Evolutionary conservation across 306 rosid species (phyloP).

Genomic region (Trifolium subterraneum): DNA sequence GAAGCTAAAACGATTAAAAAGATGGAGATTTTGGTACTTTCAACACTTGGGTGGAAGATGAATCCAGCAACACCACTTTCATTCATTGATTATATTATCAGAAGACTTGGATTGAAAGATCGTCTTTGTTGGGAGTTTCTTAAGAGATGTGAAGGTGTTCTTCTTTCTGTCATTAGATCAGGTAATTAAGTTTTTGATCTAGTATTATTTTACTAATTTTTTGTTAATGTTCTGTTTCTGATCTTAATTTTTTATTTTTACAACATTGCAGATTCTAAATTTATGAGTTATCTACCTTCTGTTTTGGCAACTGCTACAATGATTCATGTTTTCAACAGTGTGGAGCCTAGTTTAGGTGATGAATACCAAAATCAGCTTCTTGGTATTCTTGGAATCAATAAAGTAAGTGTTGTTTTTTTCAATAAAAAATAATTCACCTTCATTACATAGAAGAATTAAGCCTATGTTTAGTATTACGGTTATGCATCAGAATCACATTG

Average conservation of each 20-base stretch:
- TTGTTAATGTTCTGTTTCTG: background rate
- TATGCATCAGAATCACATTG: too few relatives aligned
- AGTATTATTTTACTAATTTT: background rate
- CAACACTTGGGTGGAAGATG: conserved; percentile 92
- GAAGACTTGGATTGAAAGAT: conserved; percentile 73
- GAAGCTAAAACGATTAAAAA: conserved; percentile 77
- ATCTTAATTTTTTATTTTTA: background rate
- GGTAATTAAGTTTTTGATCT: conserved; percentile 49
- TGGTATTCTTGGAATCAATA: conserved; percentile 69
- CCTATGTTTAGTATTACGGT: too few relatives aligned
- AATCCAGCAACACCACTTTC: conserved; percentile 82
- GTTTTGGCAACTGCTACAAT: conserved; percentile 77
- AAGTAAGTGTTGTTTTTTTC: conserved; percentile 50
- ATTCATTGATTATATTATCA: conserved; percentile 66
- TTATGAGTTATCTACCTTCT: conserved; percentile 75
- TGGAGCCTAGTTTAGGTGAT: conserved; percentile 63
- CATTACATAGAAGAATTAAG: too few relatives aligned
- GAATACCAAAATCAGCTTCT: conserved; percentile 66
- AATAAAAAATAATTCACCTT: too few relatives aligned
- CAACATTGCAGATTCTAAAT: conserved; percentile 66
- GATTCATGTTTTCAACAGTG: conserved; percentile 65
- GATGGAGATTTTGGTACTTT: conserved; percentile 92
- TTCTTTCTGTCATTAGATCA: conserved; percentile 57
- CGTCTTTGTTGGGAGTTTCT: conserved; percentile 70
- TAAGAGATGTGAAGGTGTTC: conserved; percentile 57